Evolutionary conservation across 768 basidiomycete species (phyloP), one percentile per base, ranked within the genome.

Genomic region (Tulasnella sp.): DNA sequence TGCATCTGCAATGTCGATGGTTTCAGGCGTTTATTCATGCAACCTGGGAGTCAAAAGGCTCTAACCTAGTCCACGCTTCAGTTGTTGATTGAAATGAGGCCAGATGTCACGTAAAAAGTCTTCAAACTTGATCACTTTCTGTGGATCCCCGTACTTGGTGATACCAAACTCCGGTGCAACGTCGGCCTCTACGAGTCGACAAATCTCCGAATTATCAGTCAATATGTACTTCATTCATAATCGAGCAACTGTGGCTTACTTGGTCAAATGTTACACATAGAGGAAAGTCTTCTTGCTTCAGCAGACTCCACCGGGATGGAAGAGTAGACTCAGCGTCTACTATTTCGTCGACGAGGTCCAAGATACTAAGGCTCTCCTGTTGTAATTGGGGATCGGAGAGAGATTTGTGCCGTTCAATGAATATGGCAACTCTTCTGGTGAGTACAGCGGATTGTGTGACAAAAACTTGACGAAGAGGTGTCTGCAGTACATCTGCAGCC

Each of bases 351-450:
- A 53, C 60, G 42, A 70, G 64, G 22, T 78, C 74, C 0, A 61
- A 49, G 53, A 72, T 60, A 7, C 70, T 59, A 5, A 73, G 58
- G 31, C 61, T 58, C 45, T 57, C 58, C 25, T n/a, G n/a, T n/a
- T n/a, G n/a, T n/a, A n/a, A n/a, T n/a, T n/a, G n/a, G n/a, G n/a
- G n/a, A n/a, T n/a, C n/a, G n/a, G n/a, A n/a, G n/a, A n/a, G n/a
- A n/a, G n/a, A n/a, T n/a, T n/a, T n/a, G n/a, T n/a, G n/a, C n/a
- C n/a, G n/a, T n/a, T n/a, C n/a, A n/a, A n/a, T n/a, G n/a, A n/a
- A n/a, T n/a, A n/a, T n/a, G n/a, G n/a, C n/a, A n/a, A 85, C 83
- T 55, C 80, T 81, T n/a, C 65, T 66, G 0, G 79, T 79, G 3
- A 85, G 70, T 15, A 77, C 32, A n/a, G 33, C 42, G 19, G 55